Evolutionary conservation across 2,329 filamentous ascomycete species (phyloP).

Genomic region (Calonectria hawksworthii): DNA sequence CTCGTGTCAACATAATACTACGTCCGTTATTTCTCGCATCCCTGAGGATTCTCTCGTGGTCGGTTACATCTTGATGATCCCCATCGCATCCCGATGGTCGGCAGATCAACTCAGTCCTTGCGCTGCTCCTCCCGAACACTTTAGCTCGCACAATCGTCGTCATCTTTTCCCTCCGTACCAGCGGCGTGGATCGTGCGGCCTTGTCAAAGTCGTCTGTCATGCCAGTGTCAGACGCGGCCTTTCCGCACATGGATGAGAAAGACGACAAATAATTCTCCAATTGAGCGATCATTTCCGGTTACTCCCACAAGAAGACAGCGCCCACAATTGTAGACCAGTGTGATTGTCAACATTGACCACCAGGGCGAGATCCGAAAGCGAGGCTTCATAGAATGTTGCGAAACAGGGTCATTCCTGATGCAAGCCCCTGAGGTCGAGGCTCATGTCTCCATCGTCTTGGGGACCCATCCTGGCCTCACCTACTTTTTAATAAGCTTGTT

Average conservation of each 20-base stretch:
- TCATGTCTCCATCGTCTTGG: neutral
- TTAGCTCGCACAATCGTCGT: slow-evolving; percentile 1
- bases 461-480: neutral
- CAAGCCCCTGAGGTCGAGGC: slow-evolving; percentile 25
- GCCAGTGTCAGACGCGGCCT: neutral
- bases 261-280: neutral
- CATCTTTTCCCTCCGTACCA: neutral
- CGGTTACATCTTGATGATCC: slow-evolving; percentile 29
- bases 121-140: slow-evolving; percentile 1
- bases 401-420: slow-evolving; percentile 32
- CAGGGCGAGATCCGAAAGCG: neutral
- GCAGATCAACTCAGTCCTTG: slow-evolving; percentile 22
- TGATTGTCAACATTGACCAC: neutral
- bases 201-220: neutral
- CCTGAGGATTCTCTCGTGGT: slow-evolving; percentile 2
- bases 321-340: neutral
- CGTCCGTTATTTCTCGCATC: neutral
- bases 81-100: slow-evolving; percentile 14
- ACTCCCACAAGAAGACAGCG: neutral
- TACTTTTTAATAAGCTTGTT: neutral
- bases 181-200: neutral
- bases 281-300: neutral
- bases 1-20: slow-evolving; percentile 7
- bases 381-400: slow-evolving; percentile 28
- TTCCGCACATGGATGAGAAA: neutral